Conservation (phyloP, 768 basidiomycete genomes). For the Chiua virens region DNA sequence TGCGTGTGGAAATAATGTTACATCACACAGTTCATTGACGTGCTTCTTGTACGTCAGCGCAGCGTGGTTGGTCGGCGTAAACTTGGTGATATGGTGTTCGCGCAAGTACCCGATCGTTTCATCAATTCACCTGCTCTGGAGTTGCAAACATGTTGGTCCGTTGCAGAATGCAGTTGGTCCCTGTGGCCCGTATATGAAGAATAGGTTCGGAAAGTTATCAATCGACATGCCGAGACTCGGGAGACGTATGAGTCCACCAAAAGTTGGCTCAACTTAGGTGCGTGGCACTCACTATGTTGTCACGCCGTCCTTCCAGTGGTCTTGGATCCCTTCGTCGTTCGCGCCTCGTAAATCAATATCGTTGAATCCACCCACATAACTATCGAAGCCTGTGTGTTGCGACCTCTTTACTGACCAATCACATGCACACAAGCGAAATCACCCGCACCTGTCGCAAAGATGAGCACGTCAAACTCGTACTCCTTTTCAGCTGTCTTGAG, state of each 20-base stretch:
- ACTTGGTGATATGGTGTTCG: conserved; percentile 13
- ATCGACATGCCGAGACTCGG: conserved; percentile 10
- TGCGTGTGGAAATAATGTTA: not conserved
- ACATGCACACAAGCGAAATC: too few relatives aligned
- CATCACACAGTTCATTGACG: not conserved
- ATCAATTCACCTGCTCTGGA: conserved; percentile 12
- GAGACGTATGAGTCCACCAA: not conserved
- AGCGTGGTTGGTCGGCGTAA: conserved; percentile 6
- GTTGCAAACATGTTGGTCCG: conserved; percentile 3
- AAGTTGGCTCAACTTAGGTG: not conserved
- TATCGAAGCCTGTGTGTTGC: conserved; percentile 10
- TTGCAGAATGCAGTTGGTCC: too few relatives aligned
- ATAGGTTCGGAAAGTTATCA: conserved; percentile 12
- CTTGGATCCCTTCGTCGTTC: conserved; percentile 7
- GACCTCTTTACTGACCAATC: not conserved
- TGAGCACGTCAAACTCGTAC: conserved; percentile 12
- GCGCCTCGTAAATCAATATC: conserved; percentile 12
- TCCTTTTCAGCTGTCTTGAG: conserved; percentile 5
- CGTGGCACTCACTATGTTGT: conserved; percentile 11
- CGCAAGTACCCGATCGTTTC: conserved; percentile 10
- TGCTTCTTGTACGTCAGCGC: conserved; percentile 11
- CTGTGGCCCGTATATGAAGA: conserved; percentile 7
- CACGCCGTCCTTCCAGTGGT: conserved; percentile 15
- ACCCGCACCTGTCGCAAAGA: conserved; percentile 15
- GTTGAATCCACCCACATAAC: conserved; percentile 1